phyloP scores from a whole-genome alignment of 2,329 filamentous ascomycete genomes.

The Colletotrichum destructivum region DNA sequence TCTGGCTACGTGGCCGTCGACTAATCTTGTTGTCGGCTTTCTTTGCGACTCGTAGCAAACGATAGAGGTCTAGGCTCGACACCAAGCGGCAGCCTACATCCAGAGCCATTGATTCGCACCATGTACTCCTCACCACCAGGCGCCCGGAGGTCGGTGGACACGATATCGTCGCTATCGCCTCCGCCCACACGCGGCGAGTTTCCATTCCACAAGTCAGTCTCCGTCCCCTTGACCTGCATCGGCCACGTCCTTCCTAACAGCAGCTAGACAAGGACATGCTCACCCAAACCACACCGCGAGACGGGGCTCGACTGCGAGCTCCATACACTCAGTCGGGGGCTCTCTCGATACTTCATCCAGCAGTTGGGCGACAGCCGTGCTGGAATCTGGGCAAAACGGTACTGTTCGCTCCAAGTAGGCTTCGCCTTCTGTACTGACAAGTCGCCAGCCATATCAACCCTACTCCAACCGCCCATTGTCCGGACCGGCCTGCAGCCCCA shows the following conservation, averaged over 20 bases:
- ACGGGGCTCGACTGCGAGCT: conserved; percentile 89
- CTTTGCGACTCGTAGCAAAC: conserved; percentile 35
- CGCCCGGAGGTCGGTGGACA: conserved; percentile 77
- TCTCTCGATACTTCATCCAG: conserved; percentile 78
- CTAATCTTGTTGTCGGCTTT: conserved; percentile 54
- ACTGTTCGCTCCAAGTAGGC: conserved; percentile 28
- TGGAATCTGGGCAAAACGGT: conserved; percentile 90
- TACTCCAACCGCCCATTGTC: conserved; percentile 92
- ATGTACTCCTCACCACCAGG: conserved; percentile 72
- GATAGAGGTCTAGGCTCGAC: conserved; percentile 29
- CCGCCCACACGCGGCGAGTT: conserved; percentile 67
- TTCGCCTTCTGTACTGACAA: conserved; percentile 12
- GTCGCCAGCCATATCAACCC: conserved; percentile 84
- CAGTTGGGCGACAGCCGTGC: conserved; percentile 69
- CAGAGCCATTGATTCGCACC: conserved; percentile 48
- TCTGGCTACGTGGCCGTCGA: conserved; percentile 53
- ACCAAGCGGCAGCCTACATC: conserved; percentile 10
- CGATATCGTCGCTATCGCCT: conserved; percentile 69
- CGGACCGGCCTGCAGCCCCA: conserved; percentile 89
- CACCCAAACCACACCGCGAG: conserved; percentile 67
- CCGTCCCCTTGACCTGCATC: conserved; percentile 1
- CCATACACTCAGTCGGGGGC: conserved; percentile 89
- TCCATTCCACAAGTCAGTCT: conserved; percentile 71
- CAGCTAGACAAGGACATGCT: conserved; percentile 60
- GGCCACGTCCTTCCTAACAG: conserved; percentile 30